Evolutionary conservation across 768 basidiomycete species (phyloP).

Genomic region (Boletus rex-veris): DNA sequence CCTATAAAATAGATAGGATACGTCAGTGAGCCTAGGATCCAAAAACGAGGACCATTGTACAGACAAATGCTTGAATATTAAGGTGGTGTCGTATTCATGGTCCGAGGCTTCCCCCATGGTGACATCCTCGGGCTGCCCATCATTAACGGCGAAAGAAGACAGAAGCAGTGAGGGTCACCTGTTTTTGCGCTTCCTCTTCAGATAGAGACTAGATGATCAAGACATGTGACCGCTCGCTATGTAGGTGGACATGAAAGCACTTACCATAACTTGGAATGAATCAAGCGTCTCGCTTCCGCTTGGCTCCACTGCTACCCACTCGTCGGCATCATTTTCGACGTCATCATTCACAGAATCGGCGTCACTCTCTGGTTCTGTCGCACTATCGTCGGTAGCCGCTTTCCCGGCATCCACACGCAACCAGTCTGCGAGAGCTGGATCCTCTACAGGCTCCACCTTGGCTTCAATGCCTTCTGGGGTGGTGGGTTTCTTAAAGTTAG

Average conservation of each 20-base stretch:
- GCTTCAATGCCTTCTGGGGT: slow-evolving; percentile 4
- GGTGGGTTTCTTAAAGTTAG: neutral
- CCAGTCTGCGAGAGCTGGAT: slow-evolving; percentile 58
- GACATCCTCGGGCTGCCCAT: slow-evolving; percentile 30
- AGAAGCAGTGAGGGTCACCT: slow-evolving; percentile 5
- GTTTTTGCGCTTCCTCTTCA: neutral
- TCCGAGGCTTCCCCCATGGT: slow-evolving; percentile 75
- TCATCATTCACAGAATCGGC: slow-evolving; percentile 69
- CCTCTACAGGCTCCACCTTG: slow-evolving; percentile 33
- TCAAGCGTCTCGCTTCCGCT: slow-evolving; percentile 24
- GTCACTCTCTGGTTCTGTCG: slow-evolving; percentile 59
- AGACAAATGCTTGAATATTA: slow-evolving; percentile 82
- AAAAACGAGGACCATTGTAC: slow-evolving; percentile 22
- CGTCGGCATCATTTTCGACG: slow-evolving; percentile 37
- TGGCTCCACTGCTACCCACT: slow-evolving; percentile 35
- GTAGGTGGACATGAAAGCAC: neutral
- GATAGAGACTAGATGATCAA: slow-evolving; percentile 9
- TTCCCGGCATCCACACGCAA: slow-evolving; percentile 48
- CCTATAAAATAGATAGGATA: slow-evolving; percentile 35
- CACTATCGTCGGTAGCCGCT: slow-evolving; percentile 28
- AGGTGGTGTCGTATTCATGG: slow-evolving; percentile 73
- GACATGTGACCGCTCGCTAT: neutral
- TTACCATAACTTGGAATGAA: slow-evolving; percentile 13
- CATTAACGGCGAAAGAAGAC: neutral
- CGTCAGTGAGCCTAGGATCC: neutral